These are phyloP conservation scores for Arthonia radiata DNA, from an alignment of 495 filamentous ascomycete genomes.

Conservation along the genomic window DNA sequence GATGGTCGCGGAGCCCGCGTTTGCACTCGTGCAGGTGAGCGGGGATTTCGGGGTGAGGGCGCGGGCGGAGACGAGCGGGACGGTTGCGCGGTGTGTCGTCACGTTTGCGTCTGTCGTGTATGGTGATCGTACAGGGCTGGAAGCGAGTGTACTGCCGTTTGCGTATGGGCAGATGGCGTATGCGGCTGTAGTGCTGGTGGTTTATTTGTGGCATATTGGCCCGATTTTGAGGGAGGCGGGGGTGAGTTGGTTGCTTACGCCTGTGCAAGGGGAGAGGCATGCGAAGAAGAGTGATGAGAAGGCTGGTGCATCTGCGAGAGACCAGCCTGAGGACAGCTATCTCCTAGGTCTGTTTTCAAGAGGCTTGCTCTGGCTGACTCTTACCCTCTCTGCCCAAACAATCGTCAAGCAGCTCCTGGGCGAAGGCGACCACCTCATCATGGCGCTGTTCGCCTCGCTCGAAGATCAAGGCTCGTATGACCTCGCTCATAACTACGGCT, in stretches of 20 bases:
- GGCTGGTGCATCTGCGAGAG: slow-evolving; percentile 19
- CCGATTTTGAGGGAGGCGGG: no score
- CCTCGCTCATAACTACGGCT: slow-evolving; percentile 82
- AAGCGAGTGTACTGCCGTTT: slow-evolving; percentile 64
- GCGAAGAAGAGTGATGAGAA: slow-evolving; percentile 11
- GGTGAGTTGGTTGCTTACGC: no score
- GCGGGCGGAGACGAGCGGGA: slow-evolving; percentile 52
- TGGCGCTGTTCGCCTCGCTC: slow-evolving; percentile 47
- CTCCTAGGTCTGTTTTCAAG: slow-evolving; percentile 10
- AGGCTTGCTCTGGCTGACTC: slow-evolving; percentile 6
- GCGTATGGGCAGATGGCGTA: slow-evolving; percentile 70
- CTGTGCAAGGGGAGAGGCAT: no score
- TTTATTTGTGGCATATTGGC: slow-evolving; percentile 25
- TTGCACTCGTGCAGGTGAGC: slow-evolving; percentile 56
- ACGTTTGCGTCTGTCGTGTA: slow-evolving; percentile 42
- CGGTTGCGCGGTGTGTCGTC: slow-evolving; percentile 44
- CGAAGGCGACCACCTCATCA: slow-evolving; percentile 75
- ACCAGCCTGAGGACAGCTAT: slow-evolving; percentile 26
- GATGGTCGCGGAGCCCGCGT: slow-evolving; percentile 60
- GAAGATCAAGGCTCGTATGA: slow-evolving; percentile 81
- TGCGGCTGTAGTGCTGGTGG: slow-evolving; percentile 34
- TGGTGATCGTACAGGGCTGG: slow-evolving; percentile 19
- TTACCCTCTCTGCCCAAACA: slow-evolving; percentile 64
- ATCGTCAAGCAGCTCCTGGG: slow-evolving; percentile 78
- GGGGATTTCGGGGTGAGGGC: slow-evolving; percentile 60